A percentile compares a stretch with the other conserved stretches of the same genome.
Evolutionary conservation across 495 filamentous ascomycete genomes (phyloP).

Genomic region (Aspergillus cavernicola): DNA sequence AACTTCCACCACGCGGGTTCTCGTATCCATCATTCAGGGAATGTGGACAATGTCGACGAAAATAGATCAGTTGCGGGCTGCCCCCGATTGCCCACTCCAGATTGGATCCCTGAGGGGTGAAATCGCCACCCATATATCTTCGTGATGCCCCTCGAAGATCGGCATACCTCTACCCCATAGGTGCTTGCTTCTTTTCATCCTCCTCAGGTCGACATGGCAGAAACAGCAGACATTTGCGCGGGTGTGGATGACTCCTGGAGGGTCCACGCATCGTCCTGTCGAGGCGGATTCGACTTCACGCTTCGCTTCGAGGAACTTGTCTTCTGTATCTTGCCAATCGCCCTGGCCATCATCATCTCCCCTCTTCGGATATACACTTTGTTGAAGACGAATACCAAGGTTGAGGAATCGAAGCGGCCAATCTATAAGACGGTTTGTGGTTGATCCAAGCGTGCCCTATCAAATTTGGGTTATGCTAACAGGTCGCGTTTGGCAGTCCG

Average conservation of each 20-base stretch:
- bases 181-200: neutral
- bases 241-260: slow-evolving; percentile 4
- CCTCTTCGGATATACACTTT: slow-evolving; percentile 2
- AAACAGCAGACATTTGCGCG: slow-evolving; percentile 1
- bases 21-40: too few relatives aligned
- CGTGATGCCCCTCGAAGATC: neutral
- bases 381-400: neutral
- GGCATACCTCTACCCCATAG: slow-evolving; percentile 1
- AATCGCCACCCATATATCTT: neutral
- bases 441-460: neutral
- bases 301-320: neutral
- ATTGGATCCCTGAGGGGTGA: neutral
- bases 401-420: neutral
- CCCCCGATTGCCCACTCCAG: neutral
- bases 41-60: neutral
- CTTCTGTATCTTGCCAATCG: neutral
- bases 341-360: neutral
- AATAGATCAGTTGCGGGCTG: neutral
- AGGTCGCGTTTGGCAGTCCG: neutral
- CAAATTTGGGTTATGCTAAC: neutral
- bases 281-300: slow-evolving; percentile 5
- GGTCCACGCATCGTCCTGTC: neutral
- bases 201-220: neutral
- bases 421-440: neutral
- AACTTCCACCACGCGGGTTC: too few relatives aligned